These are phyloP conservation scores for Trichoderma sp. DNA, from an alignment of 2,329 filamentous ascomycete genomes.

Conservation along the genomic window DNA sequence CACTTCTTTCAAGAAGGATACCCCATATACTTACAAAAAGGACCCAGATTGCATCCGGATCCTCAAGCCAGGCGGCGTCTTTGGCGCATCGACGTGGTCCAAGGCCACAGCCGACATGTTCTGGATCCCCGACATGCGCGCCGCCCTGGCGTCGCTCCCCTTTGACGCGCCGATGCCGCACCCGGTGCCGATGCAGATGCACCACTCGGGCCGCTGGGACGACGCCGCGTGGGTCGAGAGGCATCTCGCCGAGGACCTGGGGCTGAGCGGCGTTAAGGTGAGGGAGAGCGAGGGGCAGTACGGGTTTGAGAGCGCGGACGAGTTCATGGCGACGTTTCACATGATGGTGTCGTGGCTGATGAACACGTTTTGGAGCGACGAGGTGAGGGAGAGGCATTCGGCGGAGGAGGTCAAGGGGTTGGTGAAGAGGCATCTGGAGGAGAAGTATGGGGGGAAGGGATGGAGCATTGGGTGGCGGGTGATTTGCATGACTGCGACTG, in stretches of 20 bases:
- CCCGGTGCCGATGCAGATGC: constrained; percentile 44
- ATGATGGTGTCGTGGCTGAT: constrained; percentile 47
- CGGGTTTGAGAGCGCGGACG: constrained; percentile 40
- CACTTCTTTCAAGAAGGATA: neutral
- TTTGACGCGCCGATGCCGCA: constrained; percentile 44
- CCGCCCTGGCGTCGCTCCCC: constrained; percentile 46
- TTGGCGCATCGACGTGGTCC: constrained; percentile 45
- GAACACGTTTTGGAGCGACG: constrained; percentile 46
- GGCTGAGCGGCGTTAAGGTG: constrained; percentile 46
- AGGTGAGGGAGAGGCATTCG: constrained; percentile 41
- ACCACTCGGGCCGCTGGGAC: constrained; percentile 45
- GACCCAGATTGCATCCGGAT: constrained; percentile 42
- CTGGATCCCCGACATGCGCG: constrained; percentile 45
- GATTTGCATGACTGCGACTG: constrained; percentile 36
- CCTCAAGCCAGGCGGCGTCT: constrained; percentile 44
- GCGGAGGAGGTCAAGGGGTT: constrained; percentile 43
- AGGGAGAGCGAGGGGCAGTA: constrained; percentile 37
- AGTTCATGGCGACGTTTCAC: constrained; percentile 42
- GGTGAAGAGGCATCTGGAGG: constrained; percentile 43
- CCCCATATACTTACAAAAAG: neutral
- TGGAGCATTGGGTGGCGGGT: constrained; percentile 36
- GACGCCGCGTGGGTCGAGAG: constrained; percentile 45
- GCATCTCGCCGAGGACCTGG: constrained; percentile 40
- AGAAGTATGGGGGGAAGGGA: constrained; percentile 42
- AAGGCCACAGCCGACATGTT: constrained; percentile 38